Evolutionary conservation across 495 filamentous ascomycete species (phyloP), one percentile per base, ranked within the genome.

Genomic region (Talaromyces stipitatus): DNA sequence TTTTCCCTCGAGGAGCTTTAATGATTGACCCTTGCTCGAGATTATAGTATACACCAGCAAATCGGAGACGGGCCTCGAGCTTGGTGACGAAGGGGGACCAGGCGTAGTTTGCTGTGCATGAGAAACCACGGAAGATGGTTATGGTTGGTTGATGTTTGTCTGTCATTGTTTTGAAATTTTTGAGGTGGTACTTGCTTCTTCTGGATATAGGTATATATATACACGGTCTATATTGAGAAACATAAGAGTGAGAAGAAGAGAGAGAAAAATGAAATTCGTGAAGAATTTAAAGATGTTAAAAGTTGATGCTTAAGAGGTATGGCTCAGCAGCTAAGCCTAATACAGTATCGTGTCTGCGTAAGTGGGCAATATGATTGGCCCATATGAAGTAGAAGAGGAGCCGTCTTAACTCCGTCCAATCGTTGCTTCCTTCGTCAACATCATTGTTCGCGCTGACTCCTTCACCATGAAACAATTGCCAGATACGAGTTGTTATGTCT

Each of bases 81-180:
- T 87, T 88, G 32, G 62, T 81, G 50, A 84, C 82, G 61, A 84
- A 87, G 18, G 85, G 83, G 0, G 84, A 87, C 82, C 82, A 85
- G 55, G 76, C 72, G 61, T 85, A 77, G 45, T 50, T 59, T 3
- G 66, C 65, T 3, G 58, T 29, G 11, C 61, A 60, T 30, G 67
- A 64, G 60, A 74, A 82, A 24, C 81, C 81, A 10, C 83, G 78
- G 70, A 76, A 84, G 62, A 86, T 58, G 26, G 70, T 79, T 55
- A 82, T 23, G 20, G 14, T 54, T 28, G 51, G 46, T 9, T 27
- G n/a, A 27, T 23, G 4, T 3, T 26, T 48, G 1, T 18, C 0
- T 6, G 41, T 23, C 9, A n/a, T 18, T 8, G 18, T 47, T 1
- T 11, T 47, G 43, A 24, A 12, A 2, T 47, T 24, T 24, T 26